Base-by-base conservation (phyloP, 148 eudicot species). In the Vaccinium myrtillus region DNA sequence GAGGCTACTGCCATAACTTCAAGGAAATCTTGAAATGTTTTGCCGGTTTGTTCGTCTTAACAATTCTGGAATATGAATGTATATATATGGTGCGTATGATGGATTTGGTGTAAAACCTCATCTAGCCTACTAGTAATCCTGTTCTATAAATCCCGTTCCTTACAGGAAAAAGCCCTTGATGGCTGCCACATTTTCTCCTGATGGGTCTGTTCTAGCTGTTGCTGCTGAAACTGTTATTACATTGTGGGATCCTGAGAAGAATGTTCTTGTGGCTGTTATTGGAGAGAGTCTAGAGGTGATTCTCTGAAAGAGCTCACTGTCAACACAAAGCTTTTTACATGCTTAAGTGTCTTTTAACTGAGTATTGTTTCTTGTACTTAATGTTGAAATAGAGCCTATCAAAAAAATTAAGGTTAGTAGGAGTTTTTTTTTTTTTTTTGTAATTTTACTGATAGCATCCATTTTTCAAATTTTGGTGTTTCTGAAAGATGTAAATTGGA, bases 151-250 rank as follows among this genome's bases (percentile, higher is more conserved):
- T 48, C 36, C 63, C 82, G 53, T 54, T 75, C 49, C 36, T 83
- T 84, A 83, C 86, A 97, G 99, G 88, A 92, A 91, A 81, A 95
- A 90, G 80, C 92, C 98, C 75, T 93, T 97, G 99, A 94, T 98
- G 46, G 92, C 94, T 85, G 98, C 93, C 67, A 84, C 95, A 63
- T 97, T 97, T 91, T 97, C 98, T 82, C 87, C 89, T 30, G 99
- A 97, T 86, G 99, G 98, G 13, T 94, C 99, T 85, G 91, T 94
- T 83, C 87, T 97, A 83, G 99, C 98, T 87, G 96, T 97, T 87
- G 98, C 99, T 87, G 99, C 98, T 75, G 98, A 94, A 87, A 91
- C 90, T 79, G 88, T 94, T 73, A 93, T 97, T 78, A 97, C 99
- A 27, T 84, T 97, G 84, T 97, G 99, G 99, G 98, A 97, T 84